Percentiles rank a stretch among this genome's conserved stretches.
phyloP scores from a whole-genome alignment of 2,329 filamentous ascomycete genomes.

The Xylaria sp. region DNA sequence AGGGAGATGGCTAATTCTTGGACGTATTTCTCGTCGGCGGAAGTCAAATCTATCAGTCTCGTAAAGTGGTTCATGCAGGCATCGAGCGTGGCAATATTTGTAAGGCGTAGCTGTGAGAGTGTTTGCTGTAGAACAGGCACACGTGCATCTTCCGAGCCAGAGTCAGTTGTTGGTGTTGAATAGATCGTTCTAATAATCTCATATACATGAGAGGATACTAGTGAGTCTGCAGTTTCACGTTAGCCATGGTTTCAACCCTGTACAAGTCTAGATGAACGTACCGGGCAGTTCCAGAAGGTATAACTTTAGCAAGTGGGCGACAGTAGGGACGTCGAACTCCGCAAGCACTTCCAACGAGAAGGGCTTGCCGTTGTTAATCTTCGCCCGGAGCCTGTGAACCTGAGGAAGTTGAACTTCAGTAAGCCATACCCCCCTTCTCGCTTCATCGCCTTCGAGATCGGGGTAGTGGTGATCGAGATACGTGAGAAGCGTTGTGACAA shows the following conservation, averaged over 20 bases:
- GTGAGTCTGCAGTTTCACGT: constrained; percentile 68
- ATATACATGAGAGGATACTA: constrained; percentile 97
- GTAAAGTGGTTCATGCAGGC: constrained; percentile 98
- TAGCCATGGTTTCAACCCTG: constrained; percentile 23
- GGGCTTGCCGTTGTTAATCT: constrained; percentile 84
- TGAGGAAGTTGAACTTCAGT: constrained; percentile 85
- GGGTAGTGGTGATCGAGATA: constrained; percentile 97
- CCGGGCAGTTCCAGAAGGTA: constrained; percentile 94
- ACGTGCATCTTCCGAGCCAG: constrained; percentile 75
- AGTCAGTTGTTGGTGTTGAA: constrained; percentile 75
- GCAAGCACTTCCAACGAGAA: constrained; percentile 76
- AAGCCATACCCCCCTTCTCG: constrained; percentile 89
- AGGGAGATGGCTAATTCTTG: constrained; percentile 72
- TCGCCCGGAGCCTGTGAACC: constrained; percentile 80
- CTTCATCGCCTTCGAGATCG: constrained; percentile 94
- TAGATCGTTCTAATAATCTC: constrained; percentile 99
- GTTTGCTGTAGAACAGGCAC: constrained; percentile 94
- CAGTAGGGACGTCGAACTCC: constrained; percentile 90
- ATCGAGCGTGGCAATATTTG: constrained; percentile 98
- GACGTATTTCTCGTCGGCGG: constrained; percentile 87
- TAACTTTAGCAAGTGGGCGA: constrained; percentile 89
- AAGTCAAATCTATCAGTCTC: constrained; percentile 92
- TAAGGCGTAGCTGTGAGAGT: constrained; percentile 88
- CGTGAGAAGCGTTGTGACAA: constrained; percentile 90
- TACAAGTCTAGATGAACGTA: constrained; percentile 47